A percentile compares a stretch with the other conserved stretches of the same genome.
Conservation (phyloP, 2,329 filamentous ascomycete species). For the Alternaria sp. region DNA sequence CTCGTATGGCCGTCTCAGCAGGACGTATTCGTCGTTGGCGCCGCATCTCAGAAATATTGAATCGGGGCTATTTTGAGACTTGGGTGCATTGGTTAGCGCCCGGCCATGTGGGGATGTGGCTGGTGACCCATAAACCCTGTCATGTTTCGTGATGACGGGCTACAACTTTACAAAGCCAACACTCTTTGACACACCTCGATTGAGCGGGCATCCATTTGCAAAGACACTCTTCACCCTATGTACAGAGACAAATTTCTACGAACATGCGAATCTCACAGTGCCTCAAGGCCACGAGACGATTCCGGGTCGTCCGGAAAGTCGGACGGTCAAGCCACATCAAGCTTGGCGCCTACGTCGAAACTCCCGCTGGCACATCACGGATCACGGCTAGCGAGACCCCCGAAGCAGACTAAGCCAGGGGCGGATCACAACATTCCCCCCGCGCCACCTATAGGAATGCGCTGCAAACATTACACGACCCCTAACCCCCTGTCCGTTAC, state of each 20-base stretch:
- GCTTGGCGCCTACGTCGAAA: background rate
- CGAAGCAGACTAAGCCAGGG: conserved; percentile 15
- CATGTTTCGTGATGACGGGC: background rate
- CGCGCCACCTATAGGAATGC: background rate
- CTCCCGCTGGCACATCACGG: conserved; percentile 1
- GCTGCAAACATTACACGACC: background rate
- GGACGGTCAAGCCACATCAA: background rate
- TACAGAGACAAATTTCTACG: no score
- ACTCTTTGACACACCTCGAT: no score
- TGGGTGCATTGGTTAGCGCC: conserved; percentile 2
- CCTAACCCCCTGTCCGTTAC: background rate
- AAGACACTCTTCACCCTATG: no score
- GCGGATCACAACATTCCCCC: background rate
- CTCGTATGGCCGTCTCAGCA: conserved; percentile 10
- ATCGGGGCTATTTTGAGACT: conserved; percentile 12
- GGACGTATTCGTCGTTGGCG: conserved; percentile 7
- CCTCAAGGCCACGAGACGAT: no score
- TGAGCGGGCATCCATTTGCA: no score
- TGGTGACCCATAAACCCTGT: conserved; percentile 2
- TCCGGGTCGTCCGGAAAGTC: background rate
- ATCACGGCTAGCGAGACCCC: conserved; percentile 5
- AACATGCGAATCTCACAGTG: no score
- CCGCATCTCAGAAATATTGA: conserved; percentile 4
- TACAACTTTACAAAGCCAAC: background rate
- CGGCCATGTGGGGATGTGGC: conserved; percentile 7